phyloP scores from a whole-genome alignment of 2,329 filamentous ascomycete species.

The Fusarium sp. region DNA sequence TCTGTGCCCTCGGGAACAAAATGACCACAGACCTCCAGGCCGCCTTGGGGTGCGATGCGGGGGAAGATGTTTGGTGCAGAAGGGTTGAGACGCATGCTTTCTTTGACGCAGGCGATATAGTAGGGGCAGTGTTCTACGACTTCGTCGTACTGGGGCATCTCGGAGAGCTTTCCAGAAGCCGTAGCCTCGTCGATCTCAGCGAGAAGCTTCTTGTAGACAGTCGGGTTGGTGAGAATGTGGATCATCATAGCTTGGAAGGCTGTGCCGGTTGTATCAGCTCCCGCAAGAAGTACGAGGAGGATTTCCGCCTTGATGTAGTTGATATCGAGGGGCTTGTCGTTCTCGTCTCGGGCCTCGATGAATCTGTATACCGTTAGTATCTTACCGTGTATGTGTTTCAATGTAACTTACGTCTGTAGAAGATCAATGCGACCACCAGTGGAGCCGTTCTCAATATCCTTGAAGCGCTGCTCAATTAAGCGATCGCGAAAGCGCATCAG shows the following conservation, averaged over 20 bases:
- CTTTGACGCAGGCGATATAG: conserved; percentile 65
- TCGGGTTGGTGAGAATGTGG: conserved; percentile 35
- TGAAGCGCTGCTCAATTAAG: conserved; percentile 61
- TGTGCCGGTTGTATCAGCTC: conserved; percentile 62
- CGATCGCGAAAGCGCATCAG: conserved; percentile 69
- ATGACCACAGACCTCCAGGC: conserved; percentile 54
- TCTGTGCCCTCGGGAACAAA: conserved; percentile 51
- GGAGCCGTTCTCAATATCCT: conserved; percentile 61
- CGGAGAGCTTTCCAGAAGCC: conserved; percentile 53
- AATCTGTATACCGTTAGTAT: conserved; percentile 2
- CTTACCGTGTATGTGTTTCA: rapidly evolving
- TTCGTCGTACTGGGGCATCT: conserved; percentile 50
- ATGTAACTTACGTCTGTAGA: conserved; percentile 59
- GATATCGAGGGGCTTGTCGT: conserved; percentile 25
- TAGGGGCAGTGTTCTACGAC: conserved; percentile 54
- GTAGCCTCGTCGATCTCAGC: conserved; percentile 42
- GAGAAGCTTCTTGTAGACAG: conserved; percentile 38
- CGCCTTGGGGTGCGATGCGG: conserved; percentile 60
- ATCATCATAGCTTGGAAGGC: conserved; percentile 58
- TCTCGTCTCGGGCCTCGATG: conserved; percentile 30
- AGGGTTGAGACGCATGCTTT: conserved; percentile 64
- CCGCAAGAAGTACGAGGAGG: conserved; percentile 50
- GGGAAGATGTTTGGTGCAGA: conserved; percentile 63
- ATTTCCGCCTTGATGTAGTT: conserved; percentile 43
- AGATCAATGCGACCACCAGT: conserved; percentile 59